Evolutionary conservation across 1,139 yeast species (phyloP), one percentile per base, ranked within the genome.

Genomic region (Pneumocystis sp.): DNA sequence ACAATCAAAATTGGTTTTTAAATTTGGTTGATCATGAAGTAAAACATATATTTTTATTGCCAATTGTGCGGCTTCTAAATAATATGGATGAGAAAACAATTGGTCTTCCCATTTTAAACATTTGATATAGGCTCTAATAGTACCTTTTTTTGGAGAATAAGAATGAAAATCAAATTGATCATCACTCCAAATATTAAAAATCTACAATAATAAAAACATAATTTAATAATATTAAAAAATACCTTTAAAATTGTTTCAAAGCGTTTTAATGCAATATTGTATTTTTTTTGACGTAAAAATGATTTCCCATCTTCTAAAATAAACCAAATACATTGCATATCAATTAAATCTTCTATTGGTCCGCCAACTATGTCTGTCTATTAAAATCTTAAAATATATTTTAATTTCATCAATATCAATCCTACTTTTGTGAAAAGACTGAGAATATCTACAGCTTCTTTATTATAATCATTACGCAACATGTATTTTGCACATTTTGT

Each of bases 101-200:
- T 77, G 74, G 72, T 90, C 95, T 68, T 86, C 96, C 97, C 97
- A 93, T 63, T 79, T 76, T 65, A 91, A 71, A 80, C 88, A 83
- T 37, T 84, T 85, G 56, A 88, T 71, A 73, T 93, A 93, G 34
- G 93, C 86, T 68, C 96, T 81, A 37, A 95, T 86, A 4, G 97
- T 89, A 19, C 97, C 97, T 71, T 87, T 85, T 76, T 97, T 84
- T 80, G 89, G 83, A 74, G 96, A 87, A 75, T 89, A 93, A 61
- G 87, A 85, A 75, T 93, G 98, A 85, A 93, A 93, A 74, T 93
- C 99, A 71, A 87, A 82, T 76, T 93, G 97, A 73, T 95, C 98
- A 68, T 83, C 83, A 73, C 79, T 82, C 76, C 85, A 89, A 66
- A 84, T 87, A 63, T 83, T 81, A 75, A 85, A 89, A 50, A 50